Evolutionary conservation across 1,139 yeast genomes (phyloP), one percentile per base, ranked within the genome.

Genomic region (Candida sanyaensis): DNA sequence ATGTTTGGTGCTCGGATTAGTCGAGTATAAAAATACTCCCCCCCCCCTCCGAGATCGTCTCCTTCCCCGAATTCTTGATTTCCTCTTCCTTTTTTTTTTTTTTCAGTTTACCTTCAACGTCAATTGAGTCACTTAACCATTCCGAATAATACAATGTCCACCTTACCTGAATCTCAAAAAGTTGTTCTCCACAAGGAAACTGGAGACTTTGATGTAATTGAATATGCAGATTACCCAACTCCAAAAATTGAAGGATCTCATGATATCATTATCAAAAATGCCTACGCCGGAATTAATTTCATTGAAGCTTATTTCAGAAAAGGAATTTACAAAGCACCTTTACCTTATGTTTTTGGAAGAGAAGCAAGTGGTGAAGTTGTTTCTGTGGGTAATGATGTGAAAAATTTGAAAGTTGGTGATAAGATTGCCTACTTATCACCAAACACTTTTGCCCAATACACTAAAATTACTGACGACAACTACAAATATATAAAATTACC

Each of bases 311-410:
- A 91, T 68, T 88, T 87, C 71, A 79, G 97, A 60, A 78, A 71
- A 45, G 97, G 97, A 2, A 59, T 85, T 6, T 91, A 90, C 60
- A 41, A 51, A 38, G 61, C 74, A 2, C 56, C 65, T 33, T 64
- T 72, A 42, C 97, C 97, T 0, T 74, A 73, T 49, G 69, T 81
- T 36, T 73, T 88, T 37, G 97, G 97, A n/a, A 75, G 91, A 50
- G 97, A 91, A 64, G 96, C 92, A 3, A 72, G 87, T 33, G 97
- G 97, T 31, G 78, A 67, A 13, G 81, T 91, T 42, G 93, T 78
- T 33, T 81, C 84, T 17, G 78, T 81, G 17, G 97, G 97, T 28
- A 56, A 68, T 2, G 66, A 75, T 1, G 96, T 88, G 23, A 66
- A 71, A 24, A 66, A 75, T 41, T 84, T 69, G 62, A 64, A 75